Evolutionary conservation across 2,329 filamentous ascomycete genomes (phyloP).

Genomic region (Colletotrichum tamarilloi): DNA sequence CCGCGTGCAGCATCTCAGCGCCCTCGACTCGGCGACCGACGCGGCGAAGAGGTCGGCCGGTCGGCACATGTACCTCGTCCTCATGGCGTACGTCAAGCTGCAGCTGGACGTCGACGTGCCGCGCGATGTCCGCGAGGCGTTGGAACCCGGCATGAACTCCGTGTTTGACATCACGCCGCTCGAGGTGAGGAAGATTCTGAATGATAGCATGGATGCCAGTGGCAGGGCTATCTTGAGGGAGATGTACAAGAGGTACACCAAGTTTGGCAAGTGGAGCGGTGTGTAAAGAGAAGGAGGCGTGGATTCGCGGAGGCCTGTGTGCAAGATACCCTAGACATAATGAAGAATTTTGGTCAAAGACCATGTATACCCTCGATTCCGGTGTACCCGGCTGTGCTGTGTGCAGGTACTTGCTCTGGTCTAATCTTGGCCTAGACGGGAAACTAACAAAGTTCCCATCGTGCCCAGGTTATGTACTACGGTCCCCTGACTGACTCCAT

Average conservation of each 20-base stretch:
- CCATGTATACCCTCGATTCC: background rate
- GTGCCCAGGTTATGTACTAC: too few species aligned
- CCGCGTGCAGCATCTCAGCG: slow-evolving; percentile 53
- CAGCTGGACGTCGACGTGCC: slow-evolving; percentile 67
- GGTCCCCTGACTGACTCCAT: too few species aligned
- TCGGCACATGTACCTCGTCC: slow-evolving; percentile 69
- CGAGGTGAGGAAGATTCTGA: slow-evolving; percentile 66
- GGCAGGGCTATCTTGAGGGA: slow-evolving; percentile 69
- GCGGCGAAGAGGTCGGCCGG: slow-evolving; percentile 71
- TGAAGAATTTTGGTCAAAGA: slow-evolving; percentile 3
- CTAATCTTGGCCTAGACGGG: background rate
- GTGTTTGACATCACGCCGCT: slow-evolving; percentile 68
- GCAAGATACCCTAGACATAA: slow-evolving; percentile 33
- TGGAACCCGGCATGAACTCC: slow-evolving; percentile 68
- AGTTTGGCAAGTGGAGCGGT: slow-evolving; percentile 73
- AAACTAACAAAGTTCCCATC: too few species aligned
- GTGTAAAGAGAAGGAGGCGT: slow-evolving; percentile 50
- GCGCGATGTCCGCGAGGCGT: slow-evolving; percentile 62
- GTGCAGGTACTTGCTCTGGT: background rate
- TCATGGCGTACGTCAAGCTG: slow-evolving; percentile 70
- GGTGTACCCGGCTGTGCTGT: background rate
- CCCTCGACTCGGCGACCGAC: slow-evolving; percentile 70
- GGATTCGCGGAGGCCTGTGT: background rate
- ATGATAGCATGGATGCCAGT: slow-evolving; percentile 68
- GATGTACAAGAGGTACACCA: slow-evolving; percentile 69